Evolutionary conservation across 352 stramenopile species (phyloP).

Genomic region (Phytophthora capsici): DNA sequence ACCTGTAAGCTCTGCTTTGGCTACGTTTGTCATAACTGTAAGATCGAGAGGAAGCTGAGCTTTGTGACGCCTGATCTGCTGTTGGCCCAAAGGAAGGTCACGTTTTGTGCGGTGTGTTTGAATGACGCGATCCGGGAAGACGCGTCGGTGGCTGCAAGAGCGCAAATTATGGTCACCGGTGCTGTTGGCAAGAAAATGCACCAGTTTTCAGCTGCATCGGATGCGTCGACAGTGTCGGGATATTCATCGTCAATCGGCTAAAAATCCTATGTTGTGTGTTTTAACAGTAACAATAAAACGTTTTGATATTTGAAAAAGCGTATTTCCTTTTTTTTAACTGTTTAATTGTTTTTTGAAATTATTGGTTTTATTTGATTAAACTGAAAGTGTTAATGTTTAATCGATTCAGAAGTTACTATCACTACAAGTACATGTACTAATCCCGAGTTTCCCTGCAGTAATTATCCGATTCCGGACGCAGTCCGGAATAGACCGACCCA

Average conservation of each 20-base stretch:
- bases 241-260: constrained; percentile 22
- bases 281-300: background rate
- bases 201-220: constrained; percentile 5
- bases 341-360: no score
- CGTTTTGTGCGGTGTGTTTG: constrained; percentile 45
- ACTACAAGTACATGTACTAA: no score
- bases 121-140: constrained; percentile 33
- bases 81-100: constrained; percentile 35
- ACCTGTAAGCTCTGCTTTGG: constrained; percentile 48
- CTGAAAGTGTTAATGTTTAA: background rate
- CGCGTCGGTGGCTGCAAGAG: constrained; percentile 29
- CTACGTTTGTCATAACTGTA: constrained; percentile 38
- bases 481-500: no score
- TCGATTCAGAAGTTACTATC: no score
- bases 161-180: constrained; percentile 21
- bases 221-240: constrained; percentile 23
- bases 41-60: constrained; percentile 39
- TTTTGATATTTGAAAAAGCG: background rate
- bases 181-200: constrained; percentile 17
- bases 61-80: constrained; percentile 45
- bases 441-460: no score
- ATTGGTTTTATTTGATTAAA: no score
- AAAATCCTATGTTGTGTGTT: background rate
- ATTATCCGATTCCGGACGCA: no score
- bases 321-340: no score